Evolutionary conservation across 2,329 filamentous ascomycete species (phyloP).

Genomic region (Colletotrichum australisinense): DNA sequence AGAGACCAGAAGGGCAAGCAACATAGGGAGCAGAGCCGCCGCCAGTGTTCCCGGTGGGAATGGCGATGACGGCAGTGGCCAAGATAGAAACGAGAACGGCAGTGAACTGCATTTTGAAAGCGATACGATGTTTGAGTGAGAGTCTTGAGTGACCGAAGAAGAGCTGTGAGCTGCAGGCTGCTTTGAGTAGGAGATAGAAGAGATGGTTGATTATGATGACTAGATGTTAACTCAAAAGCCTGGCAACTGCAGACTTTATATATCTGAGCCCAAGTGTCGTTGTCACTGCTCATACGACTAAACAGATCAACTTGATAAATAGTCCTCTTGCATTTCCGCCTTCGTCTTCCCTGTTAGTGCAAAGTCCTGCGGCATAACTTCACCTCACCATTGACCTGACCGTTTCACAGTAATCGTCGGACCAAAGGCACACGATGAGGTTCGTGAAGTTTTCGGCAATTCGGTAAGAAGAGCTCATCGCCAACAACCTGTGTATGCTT

Average conservation of each 20-base stretch:
- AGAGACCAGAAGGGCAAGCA: constrained; percentile 54
- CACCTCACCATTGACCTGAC: background rate
- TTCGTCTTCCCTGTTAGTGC: background rate
- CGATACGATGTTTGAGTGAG: background rate
- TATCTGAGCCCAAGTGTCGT: background rate
- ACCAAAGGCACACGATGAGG: background rate
- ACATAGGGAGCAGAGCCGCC: constrained; percentile 41
- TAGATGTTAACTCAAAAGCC: background rate
- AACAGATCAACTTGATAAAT: background rate
- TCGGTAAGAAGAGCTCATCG: background rate
- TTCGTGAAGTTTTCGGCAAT: background rate
- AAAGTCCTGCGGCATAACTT: background rate
- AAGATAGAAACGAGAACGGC: constrained; percentile 12
- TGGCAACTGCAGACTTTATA: background rate
- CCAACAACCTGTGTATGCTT: background rate
- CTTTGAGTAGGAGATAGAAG: background rate
- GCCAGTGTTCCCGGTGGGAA: constrained; percentile 1
- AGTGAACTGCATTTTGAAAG: constrained; percentile 24
- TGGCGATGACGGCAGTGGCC: constrained; percentile 7
- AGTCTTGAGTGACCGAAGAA: background rate
- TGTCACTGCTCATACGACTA: background rate
- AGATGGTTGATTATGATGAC: background rate
- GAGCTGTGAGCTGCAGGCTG: background rate
- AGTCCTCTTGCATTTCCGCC: background rate
- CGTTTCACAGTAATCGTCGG: background rate